Percentiles rank a stretch among this genome's conserved stretches.
These are phyloP conservation scores for Mortierella sp. DNA, from an alignment of 371 early-diverging fungal species.

Conservation along the genomic window DNA sequence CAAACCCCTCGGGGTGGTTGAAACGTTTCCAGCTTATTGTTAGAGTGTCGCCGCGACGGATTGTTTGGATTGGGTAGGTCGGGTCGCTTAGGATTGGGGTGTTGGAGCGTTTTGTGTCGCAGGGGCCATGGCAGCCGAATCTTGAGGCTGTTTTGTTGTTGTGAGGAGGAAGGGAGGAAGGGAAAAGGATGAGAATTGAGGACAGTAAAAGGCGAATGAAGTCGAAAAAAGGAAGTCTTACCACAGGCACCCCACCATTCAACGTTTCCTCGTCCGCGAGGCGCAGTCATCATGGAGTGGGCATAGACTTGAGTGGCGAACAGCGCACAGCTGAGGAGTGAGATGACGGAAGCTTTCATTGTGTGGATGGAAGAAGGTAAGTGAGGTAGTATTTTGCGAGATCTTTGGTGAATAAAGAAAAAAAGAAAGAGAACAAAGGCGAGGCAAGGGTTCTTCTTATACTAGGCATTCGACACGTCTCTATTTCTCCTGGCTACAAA, in stretches of 20 bases:
- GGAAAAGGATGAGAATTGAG: not conserved
- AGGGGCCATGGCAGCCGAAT: conserved; percentile 69
- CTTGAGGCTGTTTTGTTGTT: conserved; percentile 46
- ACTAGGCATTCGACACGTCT: conserved; percentile 9
- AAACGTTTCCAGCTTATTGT: conserved; percentile 65
- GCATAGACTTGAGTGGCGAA: conserved; percentile 21
- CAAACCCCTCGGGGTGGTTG: conserved; percentile 77
- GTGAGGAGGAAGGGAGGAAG: not conserved
- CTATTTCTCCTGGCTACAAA: conserved; percentile 5
- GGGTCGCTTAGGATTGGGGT: conserved; percentile 60
- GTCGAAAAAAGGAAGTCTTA: conserved; percentile 6
- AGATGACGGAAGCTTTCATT: conserved; percentile 21
- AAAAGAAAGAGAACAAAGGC: not conserved
- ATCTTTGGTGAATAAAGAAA: not conserved
- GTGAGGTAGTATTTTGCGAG: not conserved
- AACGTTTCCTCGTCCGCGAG: conserved; percentile 61
- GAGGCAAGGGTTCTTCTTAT: not conserved
- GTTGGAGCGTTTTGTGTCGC: conserved; percentile 61
- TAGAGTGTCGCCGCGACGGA: conserved; percentile 66
- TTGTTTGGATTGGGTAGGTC: conserved; percentile 56
- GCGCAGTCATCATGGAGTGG: conserved; percentile 56
- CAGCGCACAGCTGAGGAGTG: conserved; percentile 14
- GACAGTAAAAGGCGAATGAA: not conserved
- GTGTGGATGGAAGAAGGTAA: not conserved
- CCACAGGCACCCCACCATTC: conserved; percentile 70